Base-by-base conservation (phyloP, 2,329 filamentous ascomycete species). In the Leptographium lundbergii region DNA sequence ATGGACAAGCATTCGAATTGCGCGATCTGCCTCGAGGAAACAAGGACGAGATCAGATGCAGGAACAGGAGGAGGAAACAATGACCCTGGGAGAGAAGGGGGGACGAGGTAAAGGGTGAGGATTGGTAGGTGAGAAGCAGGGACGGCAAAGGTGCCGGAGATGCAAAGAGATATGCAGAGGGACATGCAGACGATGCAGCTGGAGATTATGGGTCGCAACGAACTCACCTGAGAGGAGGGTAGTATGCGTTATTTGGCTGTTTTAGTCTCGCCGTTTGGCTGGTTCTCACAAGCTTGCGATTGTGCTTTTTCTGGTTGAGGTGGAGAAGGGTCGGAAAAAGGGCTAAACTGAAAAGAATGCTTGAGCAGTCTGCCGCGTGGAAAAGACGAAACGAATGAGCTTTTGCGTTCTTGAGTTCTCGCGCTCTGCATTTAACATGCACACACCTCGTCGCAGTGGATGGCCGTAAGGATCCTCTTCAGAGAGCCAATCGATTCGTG, bases 21-120 rank as follows among this genome's bases (percentile, higher is more conserved):
- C 32, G 32, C 24, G 58, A 59, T 60, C 59, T 57, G 39, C 55
- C 45, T 29, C 34, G 36, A 53, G 60, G 39, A 29, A 55, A 56
- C 48, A 54, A 64, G 34, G 22, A 59, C 56, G 48, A 65, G 61
- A 60, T 62, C 60, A 48, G 57, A 63, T 63, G 64, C 61, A 64
- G 59, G 62, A 60, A 63, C 61, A 58, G 52, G 53, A 54, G 6
- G 10, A 45, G 42, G 51, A 54, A 39, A 58, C 60, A 57, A 61
- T 3, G 47, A 19, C 19, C 53, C 57, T 32, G 48, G 51, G 42
- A 45, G 24, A 24, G 24, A 10, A 29, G 27, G 25, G 51, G 45
- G 4, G 19, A 45, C 32, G 42, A 45, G 17, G 25, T 24, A 42
- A 17, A 48, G 36, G 54, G 32, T 36, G 34, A 25, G 14, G 34